Percentiles rank a stretch among this genome's conserved stretches.
Conservation (phyloP, 2,329 filamentous ascomycete species). For the Sphaerostilbella broomeana region DNA sequence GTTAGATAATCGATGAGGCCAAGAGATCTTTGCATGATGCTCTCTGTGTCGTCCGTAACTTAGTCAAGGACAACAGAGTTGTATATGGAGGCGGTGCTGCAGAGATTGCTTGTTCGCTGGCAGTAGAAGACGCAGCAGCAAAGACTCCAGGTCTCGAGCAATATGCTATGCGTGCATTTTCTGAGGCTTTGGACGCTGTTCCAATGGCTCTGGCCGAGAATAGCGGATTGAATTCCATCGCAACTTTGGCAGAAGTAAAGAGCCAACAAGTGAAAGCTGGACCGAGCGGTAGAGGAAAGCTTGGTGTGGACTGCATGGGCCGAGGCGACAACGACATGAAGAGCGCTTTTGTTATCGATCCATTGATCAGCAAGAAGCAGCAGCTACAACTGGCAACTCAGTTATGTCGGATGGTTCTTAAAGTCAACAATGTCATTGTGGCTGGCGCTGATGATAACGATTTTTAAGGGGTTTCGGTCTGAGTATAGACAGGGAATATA, state of each 20-base stretch:
- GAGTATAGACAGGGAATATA: conserved; percentile 20
- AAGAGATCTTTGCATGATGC: conserved; percentile 97
- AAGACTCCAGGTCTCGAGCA: conserved; percentile 97
- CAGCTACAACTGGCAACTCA: conserved; percentile 95
- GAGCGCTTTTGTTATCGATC: conserved; percentile 96
- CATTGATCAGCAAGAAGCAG: conserved; percentile 95
- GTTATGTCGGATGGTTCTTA: conserved; percentile 95
- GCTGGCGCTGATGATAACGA: conserved; percentile 81
- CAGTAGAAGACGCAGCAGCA: conserved; percentile 89
- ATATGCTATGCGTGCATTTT: conserved; percentile 97
- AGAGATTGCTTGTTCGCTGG: conserved; percentile 93
- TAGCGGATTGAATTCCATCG: conserved; percentile 90
- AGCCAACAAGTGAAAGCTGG: conserved; percentile 84
- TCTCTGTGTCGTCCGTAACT: conserved; percentile 92
- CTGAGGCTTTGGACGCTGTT: conserved; percentile 86
- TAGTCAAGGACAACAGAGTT: conserved; percentile 92
- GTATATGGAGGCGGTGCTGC: conserved; percentile 96
- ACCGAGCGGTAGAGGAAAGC: conserved; percentile 44
- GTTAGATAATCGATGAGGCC: conserved; percentile 93
- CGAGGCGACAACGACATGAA: conserved; percentile 95
- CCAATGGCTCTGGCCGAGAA: conserved; percentile 98
- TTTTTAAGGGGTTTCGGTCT: conserved; percentile 49
- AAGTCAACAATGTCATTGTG: conserved; percentile 95
- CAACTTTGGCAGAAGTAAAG: conserved; percentile 91
- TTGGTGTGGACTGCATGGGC: conserved; percentile 98